These are phyloP conservation scores for Clitopilus passeckerianus DNA, from an alignment of 768 basidiomycete species.

Conservation along the genomic window DNA sequence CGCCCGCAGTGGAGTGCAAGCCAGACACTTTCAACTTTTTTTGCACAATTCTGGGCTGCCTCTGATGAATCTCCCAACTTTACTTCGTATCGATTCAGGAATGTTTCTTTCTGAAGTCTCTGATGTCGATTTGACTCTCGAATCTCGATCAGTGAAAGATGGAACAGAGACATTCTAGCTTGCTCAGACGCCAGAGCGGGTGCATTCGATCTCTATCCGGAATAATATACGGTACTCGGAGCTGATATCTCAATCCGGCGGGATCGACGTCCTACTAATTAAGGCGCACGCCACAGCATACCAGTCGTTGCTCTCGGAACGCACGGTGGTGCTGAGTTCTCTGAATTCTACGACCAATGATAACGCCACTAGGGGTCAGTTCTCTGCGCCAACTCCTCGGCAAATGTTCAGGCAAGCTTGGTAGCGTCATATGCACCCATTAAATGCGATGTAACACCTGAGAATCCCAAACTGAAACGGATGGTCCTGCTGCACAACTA, in stretches of 20 bases:
- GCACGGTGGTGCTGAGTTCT: background rate
- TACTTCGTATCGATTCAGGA: too few species aligned
- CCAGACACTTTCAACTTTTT: too few species aligned
- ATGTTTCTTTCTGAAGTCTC: background rate
- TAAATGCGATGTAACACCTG: too few species aligned
- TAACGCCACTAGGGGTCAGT: too few species aligned
- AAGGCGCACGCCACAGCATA: background rate
- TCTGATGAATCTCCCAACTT: too few species aligned
- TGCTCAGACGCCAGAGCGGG: background rate
- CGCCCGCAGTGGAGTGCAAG: background rate
- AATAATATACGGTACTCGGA: too few species aligned
- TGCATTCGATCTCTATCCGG: background rate
- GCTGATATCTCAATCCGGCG: background rate
- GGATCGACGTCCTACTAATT: background rate
- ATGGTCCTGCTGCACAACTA: too few species aligned
- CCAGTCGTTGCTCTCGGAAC: background rate
- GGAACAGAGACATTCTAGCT: background rate
- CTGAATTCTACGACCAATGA: background rate
- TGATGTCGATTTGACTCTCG: background rate
- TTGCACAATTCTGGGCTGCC: too few species aligned
- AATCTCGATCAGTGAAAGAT: background rate
- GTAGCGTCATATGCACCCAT: too few species aligned
- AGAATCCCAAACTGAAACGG: too few species aligned
- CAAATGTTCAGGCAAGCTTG: too few species aligned
- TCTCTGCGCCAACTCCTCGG: too few species aligned